phyloP scores from a whole-genome alignment of 139 green algal species.

The Limnomonas spitsbergensis region DNA sequence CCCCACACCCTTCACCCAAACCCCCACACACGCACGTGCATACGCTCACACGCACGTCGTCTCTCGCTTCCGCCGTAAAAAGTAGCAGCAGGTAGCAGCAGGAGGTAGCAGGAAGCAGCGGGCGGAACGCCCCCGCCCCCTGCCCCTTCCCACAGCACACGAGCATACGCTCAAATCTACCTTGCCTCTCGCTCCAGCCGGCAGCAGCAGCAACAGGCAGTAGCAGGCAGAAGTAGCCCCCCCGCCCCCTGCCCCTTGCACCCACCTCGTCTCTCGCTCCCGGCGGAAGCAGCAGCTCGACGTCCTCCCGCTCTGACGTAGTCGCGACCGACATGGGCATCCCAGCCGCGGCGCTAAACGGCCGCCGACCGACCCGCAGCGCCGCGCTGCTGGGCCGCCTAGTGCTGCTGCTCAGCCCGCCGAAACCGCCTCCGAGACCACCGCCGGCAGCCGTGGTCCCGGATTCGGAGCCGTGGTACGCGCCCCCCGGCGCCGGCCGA shows the following conservation, averaged over 20 bases:
- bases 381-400: neutral
- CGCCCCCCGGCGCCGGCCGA: no score
- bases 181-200: neutral
- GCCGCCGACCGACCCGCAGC: neutral
- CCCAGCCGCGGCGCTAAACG: neutral
- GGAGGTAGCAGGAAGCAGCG: no score
- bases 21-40: no score
- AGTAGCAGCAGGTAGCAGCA: no score
- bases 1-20: no score
- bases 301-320: neutral
- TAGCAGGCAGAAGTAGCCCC: neutral
- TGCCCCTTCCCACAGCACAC: neutral
- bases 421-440: no score
- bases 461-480: no score
- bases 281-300: neutral
- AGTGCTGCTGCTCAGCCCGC: constrained; percentile 1
- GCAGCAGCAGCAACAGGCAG: neutral
- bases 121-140: no score
- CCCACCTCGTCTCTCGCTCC: neutral
- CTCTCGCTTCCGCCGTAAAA: no score
- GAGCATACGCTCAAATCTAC: neutral
- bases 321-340: neutral
- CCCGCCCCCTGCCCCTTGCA: neutral
- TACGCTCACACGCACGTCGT: no score
- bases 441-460: no score